Base-by-base conservation (phyloP, 2,329 filamentous ascomycete species). In the Hawksworthiomyces lignivorus region DNA sequence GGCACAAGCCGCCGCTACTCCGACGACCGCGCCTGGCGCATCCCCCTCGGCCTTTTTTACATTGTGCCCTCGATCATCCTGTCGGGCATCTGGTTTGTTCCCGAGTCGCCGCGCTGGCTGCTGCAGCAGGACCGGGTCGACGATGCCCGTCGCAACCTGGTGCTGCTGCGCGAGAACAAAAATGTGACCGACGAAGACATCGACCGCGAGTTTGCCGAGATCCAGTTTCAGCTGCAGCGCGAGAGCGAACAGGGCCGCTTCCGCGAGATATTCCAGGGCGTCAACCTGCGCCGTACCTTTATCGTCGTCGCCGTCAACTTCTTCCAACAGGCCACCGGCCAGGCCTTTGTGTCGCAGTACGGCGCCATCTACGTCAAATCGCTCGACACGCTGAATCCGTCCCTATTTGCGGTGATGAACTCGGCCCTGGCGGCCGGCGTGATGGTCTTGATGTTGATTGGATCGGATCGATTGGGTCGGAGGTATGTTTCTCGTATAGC, bases 41-140 rank as follows among this genome's bases (percentile, higher is more conserved):
- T 65, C 21, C 62, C 60, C 0, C 51, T 58, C 5, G 59, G 60
- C 0, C 45, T 62, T 1, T 63, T 47, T 22, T 43, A 41, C 33
- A 37, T 47, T 15, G 27, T 47, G 4, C 41, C 41, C 9, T 34
- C 36, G 2, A 20, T 43, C 27, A 24, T 47, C 10, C 5, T 32
- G 5, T 15, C 40, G 1, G 32, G 33, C 18, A 43, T 40, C 33
- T 41, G 32, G 32, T 44, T 43, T 15, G 44, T 47, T 4, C 44
- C 44, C 18, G 44, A 47, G 41, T 43, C 40, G 24, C 44, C 44
- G 27, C 44, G 44, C 18, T 47, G 44, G 44, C 44, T 47, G 12
- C 20, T 47, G 22, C 38, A 30, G 9, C 29, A 41, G 17, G 19
- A 24, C 30, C 43, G 39, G 5, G 26, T 26, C 22, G 43, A 45